These are phyloP conservation scores for Tolypocladium endophyticum DNA, from an alignment of 2,329 filamentous ascomycete species.

Conservation along the genomic window DNA sequence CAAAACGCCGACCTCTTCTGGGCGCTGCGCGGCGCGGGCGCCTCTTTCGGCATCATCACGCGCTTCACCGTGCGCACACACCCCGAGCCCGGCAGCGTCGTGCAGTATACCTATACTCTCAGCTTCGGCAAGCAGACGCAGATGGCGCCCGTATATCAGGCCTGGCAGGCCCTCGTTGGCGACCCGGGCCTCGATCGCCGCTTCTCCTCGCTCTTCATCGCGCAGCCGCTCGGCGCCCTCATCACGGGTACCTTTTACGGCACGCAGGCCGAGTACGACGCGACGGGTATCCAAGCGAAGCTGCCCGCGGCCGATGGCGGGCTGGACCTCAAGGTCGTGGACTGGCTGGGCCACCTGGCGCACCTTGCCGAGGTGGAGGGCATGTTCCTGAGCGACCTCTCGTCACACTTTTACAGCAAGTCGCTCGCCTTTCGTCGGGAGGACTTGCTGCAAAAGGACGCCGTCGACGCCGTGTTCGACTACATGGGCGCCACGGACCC, in stretches of 20 bases:
- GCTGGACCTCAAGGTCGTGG: conserved; percentile 37
- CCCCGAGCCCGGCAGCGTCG: conserved; percentile 40
- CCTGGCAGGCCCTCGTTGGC: conserved; percentile 47
- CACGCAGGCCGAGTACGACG: conserved; percentile 42
- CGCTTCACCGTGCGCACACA: conserved; percentile 47
- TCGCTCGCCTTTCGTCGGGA: conserved; percentile 41
- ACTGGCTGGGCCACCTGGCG: conserved; percentile 52
- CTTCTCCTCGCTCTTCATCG: conserved; percentile 46
- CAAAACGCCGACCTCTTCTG: conserved; percentile 45
- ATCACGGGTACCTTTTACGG: conserved; percentile 55
- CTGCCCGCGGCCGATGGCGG: conserved; percentile 29
- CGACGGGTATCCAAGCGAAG: conserved; percentile 34
- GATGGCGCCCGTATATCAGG: conserved; percentile 37
- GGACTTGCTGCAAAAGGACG: conserved; percentile 31
- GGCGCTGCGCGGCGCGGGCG: conserved; percentile 45
- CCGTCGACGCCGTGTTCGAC: conserved; percentile 38
- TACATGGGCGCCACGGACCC: conserved; percentile 39
- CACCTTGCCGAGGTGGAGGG: conserved; percentile 38
- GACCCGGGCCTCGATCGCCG: conserved; percentile 46
- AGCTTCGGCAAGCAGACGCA: conserved; percentile 35
- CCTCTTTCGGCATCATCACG: conserved; percentile 46
- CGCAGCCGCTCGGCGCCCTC: conserved; percentile 41
- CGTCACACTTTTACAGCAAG: conserved; percentile 45
- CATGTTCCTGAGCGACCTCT: conserved; percentile 34
- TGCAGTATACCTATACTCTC: conserved; percentile 49